Evolutionary conservation across 2,329 filamentous ascomycete species (phyloP), one percentile per base, ranked within the genome.

Genomic region (Xylaria sp.): DNA sequence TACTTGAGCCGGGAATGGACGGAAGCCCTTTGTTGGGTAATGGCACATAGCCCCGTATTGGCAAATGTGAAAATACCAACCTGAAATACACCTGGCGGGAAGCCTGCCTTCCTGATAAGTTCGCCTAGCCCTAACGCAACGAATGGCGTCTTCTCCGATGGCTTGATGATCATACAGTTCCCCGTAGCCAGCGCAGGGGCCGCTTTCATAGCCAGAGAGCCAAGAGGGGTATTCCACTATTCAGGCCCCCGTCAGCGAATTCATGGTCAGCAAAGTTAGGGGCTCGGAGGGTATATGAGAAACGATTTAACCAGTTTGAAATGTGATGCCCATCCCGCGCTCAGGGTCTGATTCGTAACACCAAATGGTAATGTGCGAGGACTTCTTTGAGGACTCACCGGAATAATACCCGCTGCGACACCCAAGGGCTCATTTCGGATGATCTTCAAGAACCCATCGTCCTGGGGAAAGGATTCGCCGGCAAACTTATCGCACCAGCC

Each of bases 21-120:
- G 23, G 23, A 30, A 30, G 23, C 23, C 23, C 23, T 2, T 30
- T 2, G 5, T 5, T 30, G 1, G 23, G 23, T 5, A 30, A 30
- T 30, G 2, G 4, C 23, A 5, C 23, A 30, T 30, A 30, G 23
- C 23, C 23, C 23, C 23, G 23, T 30, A 30, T 5, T 30, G 23
- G 5, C 23, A 5, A 30, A 30, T 30, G 23, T 30, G 23, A 30
- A 30, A 46, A 4, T 49, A 49, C 47, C 9, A 23, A 76, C 59
- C 51, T 76, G 69, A 34, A 77, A 66, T 2, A 76, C 74, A 1
- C 76, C 76, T 0, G 73, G 68, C 0, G 75, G 76, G 55, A 78
- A 74, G 0, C 75, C 75, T 1, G 75, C 75, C 57, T 75, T 66
- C 23, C 66, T 66, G 50, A 74, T 67, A 13, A 77, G 63, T 1